Conservation (phyloP, 805 yeast genomes). For the Jamesozyma hellenica region DNA sequence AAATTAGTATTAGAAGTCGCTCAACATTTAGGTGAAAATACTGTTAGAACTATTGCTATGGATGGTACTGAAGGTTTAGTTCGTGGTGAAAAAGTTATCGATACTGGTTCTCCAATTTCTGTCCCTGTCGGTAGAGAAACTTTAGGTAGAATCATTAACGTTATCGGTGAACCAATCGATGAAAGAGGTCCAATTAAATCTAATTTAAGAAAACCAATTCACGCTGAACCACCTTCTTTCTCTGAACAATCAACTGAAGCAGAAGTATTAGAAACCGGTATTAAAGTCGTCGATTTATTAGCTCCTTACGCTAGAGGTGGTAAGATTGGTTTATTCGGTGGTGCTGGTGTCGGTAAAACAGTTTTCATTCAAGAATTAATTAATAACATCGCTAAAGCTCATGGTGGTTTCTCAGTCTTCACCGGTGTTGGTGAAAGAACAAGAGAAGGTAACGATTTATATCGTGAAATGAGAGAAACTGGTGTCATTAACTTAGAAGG, state of each 20-base stretch:
- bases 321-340: slow-evolving; percentile 99
- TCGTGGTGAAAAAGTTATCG: slow-evolving; percentile 85
- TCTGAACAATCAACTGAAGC: slow-evolving; percentile 96
- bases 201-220: slow-evolving; percentile 93
- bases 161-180: slow-evolving; percentile 98
- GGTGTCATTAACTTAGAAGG: slow-evolving; percentile 99
- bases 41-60: slow-evolving; percentile 99
- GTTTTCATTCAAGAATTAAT: slow-evolving; percentile 98
- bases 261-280: slow-evolving; percentile 98
- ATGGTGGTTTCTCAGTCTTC: slow-evolving; percentile 99
- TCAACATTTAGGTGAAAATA: slow-evolving; percentile 99
- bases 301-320: slow-evolving; percentile 99
- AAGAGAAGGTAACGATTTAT: slow-evolving; percentile 99
- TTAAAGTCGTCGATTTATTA: slow-evolving; percentile 96
- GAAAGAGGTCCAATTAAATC: slow-evolving; percentile 98
- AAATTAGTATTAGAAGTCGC: slow-evolving; percentile 94
- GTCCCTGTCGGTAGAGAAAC: slow-evolving; percentile 99
- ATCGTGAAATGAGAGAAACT: slow-evolving; percentile 99
- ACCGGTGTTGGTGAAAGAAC: slow-evolving; percentile 99
- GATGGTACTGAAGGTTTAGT: slow-evolving; percentile 99
- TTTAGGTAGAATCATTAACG: slow-evolving; percentile 96
- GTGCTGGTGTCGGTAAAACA: slow-evolving; percentile 99
- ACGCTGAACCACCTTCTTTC: slow-evolving; percentile 94
- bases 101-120: slow-evolving; percentile 97
- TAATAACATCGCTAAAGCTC: slow-evolving; percentile 99